Conservation (phyloP, 1,284 basidiomycete species). For the Malassezia caprae region DNA sequence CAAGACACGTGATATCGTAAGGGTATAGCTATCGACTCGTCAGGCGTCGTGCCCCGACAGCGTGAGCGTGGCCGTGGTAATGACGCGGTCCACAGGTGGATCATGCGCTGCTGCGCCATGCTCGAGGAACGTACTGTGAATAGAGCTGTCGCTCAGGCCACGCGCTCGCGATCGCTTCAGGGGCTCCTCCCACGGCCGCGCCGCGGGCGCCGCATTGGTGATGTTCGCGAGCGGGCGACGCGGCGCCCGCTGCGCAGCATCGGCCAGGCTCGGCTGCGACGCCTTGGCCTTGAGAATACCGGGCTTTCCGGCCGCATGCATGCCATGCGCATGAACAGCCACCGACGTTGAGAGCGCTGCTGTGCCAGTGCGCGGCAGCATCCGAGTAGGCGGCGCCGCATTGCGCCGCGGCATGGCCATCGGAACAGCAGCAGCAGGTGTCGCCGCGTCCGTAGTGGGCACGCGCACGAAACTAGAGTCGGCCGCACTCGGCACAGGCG, state of each 20-base stretch:
- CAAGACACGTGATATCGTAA: not conserved
- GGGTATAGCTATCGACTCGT: constrained; percentile 1
- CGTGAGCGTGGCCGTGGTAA: constrained; percentile 5
- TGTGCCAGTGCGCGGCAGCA: not conserved
- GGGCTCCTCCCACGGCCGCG: constrained; percentile 15
- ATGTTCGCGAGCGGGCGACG: not conserved
- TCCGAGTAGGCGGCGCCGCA: constrained; percentile 2
- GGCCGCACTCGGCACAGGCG: not conserved
- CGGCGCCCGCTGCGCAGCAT: not conserved
- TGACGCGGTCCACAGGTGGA: constrained; percentile 13
- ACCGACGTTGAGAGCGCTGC: constrained; percentile 1
- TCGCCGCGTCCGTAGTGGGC: not conserved
- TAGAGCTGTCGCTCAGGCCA: constrained; percentile 41
- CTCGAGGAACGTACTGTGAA: constrained; percentile 39
- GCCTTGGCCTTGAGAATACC: constrained; percentile 6
- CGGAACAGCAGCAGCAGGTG: not conserved
- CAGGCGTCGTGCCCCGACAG: not conserved
- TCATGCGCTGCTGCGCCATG: constrained; percentile 14
- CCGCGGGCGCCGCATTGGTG: constrained; percentile 20
- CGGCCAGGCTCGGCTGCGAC: not conserved
- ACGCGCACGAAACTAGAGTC: constrained; percentile 7
- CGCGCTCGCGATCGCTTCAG: constrained; percentile 28
- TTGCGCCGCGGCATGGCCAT: constrained; percentile 4
- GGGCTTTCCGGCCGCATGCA: constrained; percentile 6
- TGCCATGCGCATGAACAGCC: constrained; percentile 5